phyloP scores from a whole-genome alignment of 2,329 filamentous ascomycete genomes.

The Sclerotinia minor region DNA sequence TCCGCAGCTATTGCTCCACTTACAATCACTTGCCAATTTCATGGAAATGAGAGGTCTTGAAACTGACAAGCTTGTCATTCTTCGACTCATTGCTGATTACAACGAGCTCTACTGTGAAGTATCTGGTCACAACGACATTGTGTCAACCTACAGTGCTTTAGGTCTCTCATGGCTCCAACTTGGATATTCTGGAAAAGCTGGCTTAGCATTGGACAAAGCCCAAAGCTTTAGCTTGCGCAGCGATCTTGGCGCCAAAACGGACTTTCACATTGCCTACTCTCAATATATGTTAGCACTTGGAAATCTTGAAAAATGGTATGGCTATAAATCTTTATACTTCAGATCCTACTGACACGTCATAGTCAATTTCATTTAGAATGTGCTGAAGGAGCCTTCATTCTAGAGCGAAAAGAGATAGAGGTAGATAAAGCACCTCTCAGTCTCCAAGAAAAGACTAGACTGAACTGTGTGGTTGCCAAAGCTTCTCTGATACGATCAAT shows the following conservation, averaged over 20 bases:
- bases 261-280: conserved; percentile 69
- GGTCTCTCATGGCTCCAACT: conserved; percentile 58
- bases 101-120: conserved; percentile 47
- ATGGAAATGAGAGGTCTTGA: conserved; percentile 58
- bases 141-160: conserved; percentile 46
- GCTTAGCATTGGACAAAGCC: conserved; percentile 57
- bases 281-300: conserved; percentile 73
- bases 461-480: conserved; percentile 42
- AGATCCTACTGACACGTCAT: conserved; percentile 28
- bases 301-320: conserved; percentile 60
- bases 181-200: conserved; percentile 61
- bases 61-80: conserved; percentile 49
- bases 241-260: conserved; percentile 47
- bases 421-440: conserved; percentile 27
- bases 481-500: conserved; percentile 42
- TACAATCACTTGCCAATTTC: conserved; percentile 56
- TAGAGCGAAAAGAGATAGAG: conserved; percentile 33
- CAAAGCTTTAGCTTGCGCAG: conserved; percentile 49
- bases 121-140: conserved; percentile 46
- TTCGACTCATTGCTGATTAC: conserved; percentile 51
- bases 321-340: conserved; percentile 34
- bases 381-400: conserved; percentile 35
- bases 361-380: conserved; percentile 39
- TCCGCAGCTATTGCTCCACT: conserved; percentile 50
- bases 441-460: conserved; percentile 33